A percentile compares a stretch with the other conserved stretches of the same genome.
Conservation (phyloP, 106 monocot species). For the Apostasia shenzhenica region DNA sequence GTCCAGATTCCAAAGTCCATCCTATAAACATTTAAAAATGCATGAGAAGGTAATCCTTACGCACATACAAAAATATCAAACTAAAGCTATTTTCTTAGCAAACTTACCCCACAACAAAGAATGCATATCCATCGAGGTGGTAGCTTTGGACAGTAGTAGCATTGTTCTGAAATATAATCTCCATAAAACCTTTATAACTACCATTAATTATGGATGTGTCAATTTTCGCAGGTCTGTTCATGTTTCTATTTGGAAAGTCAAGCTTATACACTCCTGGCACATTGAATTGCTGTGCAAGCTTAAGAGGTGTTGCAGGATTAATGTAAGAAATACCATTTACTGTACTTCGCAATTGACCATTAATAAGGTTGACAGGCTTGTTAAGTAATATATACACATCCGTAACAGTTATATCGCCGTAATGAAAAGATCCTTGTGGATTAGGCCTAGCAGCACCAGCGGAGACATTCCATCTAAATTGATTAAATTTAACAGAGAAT, state of each 20-base stretch:
- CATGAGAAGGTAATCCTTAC: neutral
- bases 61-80: neutral
- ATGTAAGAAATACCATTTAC: conserved; percentile 95
- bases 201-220: conserved; percentile 93
- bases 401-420: conserved; percentile 89
- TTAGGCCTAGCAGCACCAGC: conserved; percentile 94
- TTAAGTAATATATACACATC: conserved; percentile 77
- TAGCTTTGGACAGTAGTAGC: conserved; percentile 69
- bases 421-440: conserved; percentile 93
- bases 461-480: conserved; percentile 86
- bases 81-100: neutral
- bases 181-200: conserved; percentile 84
- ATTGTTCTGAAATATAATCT: conserved; percentile 97
- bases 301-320: conserved; percentile 76
- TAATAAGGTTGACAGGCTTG: conserved; percentile 55
- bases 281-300: conserved; percentile 84
- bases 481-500: conserved; percentile 8
- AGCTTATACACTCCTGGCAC: conserved; percentile 89
- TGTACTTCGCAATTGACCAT: conserved; percentile 56
- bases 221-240: conserved; percentile 82
- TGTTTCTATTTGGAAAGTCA: conserved; percentile 79
- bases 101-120: conserved; percentile 96
- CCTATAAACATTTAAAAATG: conserved; percentile 26
- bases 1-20: conserved; percentile 97
- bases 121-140: conserved; percentile 98